Evolutionary conservation across 73 alveolate species (phyloP), one percentile per base, ranked within the genome.

Genomic region (Stentor coeruleus): DNA sequence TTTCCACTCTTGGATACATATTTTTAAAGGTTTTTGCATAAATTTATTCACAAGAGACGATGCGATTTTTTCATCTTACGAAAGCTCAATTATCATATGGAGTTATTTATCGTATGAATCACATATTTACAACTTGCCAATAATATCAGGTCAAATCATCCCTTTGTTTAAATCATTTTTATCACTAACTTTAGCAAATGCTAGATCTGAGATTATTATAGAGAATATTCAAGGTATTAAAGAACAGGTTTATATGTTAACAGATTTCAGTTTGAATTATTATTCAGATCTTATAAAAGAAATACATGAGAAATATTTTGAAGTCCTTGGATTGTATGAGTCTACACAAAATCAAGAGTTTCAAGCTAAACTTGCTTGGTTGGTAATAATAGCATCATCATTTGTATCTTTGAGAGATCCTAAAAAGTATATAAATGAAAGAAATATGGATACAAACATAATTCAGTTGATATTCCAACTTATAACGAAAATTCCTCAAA

Each of bases 341-440:
- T 20, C 66, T 49, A 20, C 28, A 11, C 66, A 49, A 49, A 49
- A 49, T 49, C 66, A 49, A 49, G 66, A 49, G 20, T 20, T 11
- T 49, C 66, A 49, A 49, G 20, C 28, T 20, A 37, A 66, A 40
- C 79, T 66, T 66, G 79, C 79, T 33, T 66, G 79, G 79, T 40
- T 66, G n/a, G 14, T 31, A 20, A 28, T 20, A 14, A 20, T 66
- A 26, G 36, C 79, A 14, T 66, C 79, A 66, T 20, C 40, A 66
- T 66, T 66, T 66, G 15, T 66, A 20, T 28, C 37, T 26, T 31
- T 26, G 0, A 66, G 39, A 33, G 79, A 20, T 1, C n/a, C n/a
- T 28, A 66, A 66, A 33, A 28, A 14, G 14, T 20, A 20, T 26
- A 31, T 20, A 66, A 33, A 66, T 33, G 42, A 66, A 2, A 31